A percentile compares a stretch with the other conserved stretches of the same genome.
These are phyloP conservation scores for Atkinsonella texensis DNA, from an alignment of 2,329 filamentous ascomycete species.

Conservation along the genomic window DNA sequence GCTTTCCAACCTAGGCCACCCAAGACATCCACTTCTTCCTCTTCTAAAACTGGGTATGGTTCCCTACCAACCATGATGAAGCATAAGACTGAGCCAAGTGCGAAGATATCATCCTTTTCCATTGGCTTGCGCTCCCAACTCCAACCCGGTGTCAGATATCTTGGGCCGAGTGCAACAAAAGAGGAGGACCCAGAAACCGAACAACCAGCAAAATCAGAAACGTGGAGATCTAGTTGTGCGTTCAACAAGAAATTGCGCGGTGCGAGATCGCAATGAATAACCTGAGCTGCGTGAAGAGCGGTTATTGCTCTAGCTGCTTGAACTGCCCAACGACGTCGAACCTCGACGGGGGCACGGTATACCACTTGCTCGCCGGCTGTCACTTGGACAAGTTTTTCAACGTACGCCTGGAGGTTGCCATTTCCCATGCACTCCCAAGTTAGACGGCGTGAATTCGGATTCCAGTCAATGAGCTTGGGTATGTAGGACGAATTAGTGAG, in stretches of 20 bases:
- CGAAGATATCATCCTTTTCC: constrained; percentile 20
- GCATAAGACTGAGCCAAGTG: constrained; percentile 22
- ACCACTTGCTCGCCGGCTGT: too few species aligned
- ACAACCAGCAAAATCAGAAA: constrained; percentile 25
- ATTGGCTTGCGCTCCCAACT: constrained; percentile 15
- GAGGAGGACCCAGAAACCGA: constrained; percentile 15
- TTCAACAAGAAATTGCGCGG: constrained; percentile 27
- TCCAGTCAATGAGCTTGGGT: too few species aligned
- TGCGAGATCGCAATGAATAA: constrained; percentile 28
- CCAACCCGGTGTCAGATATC: constrained; percentile 14
- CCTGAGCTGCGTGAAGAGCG: too few species aligned
- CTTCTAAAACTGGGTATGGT: too few species aligned
- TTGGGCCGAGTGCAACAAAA: constrained; percentile 11
- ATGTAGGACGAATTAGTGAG: too few species aligned
- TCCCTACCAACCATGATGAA: constrained; percentile 18
- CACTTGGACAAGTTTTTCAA: too few species aligned
- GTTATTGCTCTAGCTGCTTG: too few species aligned
- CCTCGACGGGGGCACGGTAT: too few species aligned
- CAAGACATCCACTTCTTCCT: not conserved
- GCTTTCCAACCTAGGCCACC: not conserved
- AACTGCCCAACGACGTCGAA: too few species aligned
- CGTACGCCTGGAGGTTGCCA: too few species aligned
- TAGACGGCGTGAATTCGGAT: too few species aligned
- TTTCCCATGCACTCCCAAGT: too few species aligned
- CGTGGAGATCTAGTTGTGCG: constrained; percentile 19